Base-by-base conservation (phyloP, 345 rosid species). In the Turritis glabra region DNA sequence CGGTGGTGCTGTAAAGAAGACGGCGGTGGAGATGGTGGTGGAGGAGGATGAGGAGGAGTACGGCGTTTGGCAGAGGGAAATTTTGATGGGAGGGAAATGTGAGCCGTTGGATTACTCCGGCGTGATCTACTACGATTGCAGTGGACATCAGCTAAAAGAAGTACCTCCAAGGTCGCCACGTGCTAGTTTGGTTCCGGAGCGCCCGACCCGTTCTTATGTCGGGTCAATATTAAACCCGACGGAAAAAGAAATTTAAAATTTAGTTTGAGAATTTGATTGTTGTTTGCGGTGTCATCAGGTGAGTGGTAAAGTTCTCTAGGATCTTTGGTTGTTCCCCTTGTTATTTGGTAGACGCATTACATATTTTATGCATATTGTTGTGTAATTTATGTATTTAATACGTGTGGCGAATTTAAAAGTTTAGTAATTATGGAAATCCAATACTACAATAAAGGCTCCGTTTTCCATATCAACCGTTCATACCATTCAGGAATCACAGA, bases 51-150 rank as follows among this genome's bases (percentile, higher is more conserved):
- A 77, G 63, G 96, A 87, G 44, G 95, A 95, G 3, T 88, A 92
- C 19, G 96, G 97, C 10, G 85, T 95, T 56, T 95, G 99, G 99
- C 98, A 84, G 64, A 84, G 84, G 83, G 41, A 87, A 68, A 92
- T 95, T 69, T 76, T 95, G 78, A 92, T 95, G 99, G 99, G 99
- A 27, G 96, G 86, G 29, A 89, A 89, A 57, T 95, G 99, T 77
- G 89, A 92, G 81, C 99, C 98, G 79, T 80, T 92, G 84, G 84
- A 88, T 80, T 81, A 89, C 73, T 85, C 99, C 1, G 99, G 98
- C n/a, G 97, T 80, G 30, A 92, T 95, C 22, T 90, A 89, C 64
- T 95, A 95, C 27, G 98, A 95, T 55, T 77, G 82, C 70, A 29
- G 52, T 15, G 98, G 99, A 58, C 87, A 80, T 52, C 87, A 78